These are phyloP conservation scores for Sclerotinia subarctica DNA, from an alignment of 2,329 filamentous ascomycete species.

Conservation along the genomic window DNA sequence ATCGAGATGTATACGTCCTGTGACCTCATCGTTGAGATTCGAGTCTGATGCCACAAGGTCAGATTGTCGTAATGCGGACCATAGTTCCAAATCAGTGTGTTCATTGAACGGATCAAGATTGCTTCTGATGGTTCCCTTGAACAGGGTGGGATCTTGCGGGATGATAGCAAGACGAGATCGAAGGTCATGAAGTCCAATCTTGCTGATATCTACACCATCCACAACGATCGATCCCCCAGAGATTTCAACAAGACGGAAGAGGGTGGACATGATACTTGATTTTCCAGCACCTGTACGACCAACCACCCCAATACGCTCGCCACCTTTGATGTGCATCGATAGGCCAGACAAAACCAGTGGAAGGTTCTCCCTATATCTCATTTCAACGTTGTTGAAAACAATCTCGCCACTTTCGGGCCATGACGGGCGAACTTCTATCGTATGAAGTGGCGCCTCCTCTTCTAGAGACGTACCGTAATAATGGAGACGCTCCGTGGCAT, in stretches of 20 bases:
- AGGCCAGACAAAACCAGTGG: constrained; percentile 71
- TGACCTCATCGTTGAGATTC: constrained; percentile 39
- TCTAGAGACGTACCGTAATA: constrained; percentile 87
- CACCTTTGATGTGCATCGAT: constrained; percentile 67
- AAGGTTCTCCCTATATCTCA: constrained; percentile 71
- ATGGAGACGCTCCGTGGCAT: constrained; percentile 85
- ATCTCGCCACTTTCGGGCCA: constrained; percentile 91
- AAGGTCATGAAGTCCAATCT: constrained; percentile 70
- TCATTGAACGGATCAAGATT: constrained; percentile 81
- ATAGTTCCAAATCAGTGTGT: constrained; percentile 73
- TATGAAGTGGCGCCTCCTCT: constrained; percentile 82
- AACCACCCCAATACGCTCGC: constrained; percentile 78
- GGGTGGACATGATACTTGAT: constrained; percentile 76
- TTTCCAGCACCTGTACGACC: constrained; percentile 82
- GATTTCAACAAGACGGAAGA: constrained; percentile 72
- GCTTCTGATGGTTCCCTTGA: constrained; percentile 73
- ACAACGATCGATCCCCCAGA: constrained; percentile 61
- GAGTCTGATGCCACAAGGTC: constrained; percentile 60
- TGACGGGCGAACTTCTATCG: constrained; percentile 63
- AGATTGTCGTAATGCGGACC: constrained; percentile 73
- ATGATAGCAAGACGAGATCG: constrained; percentile 77
- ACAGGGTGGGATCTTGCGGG: constrained; percentile 79
- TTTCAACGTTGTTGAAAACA: constrained; percentile 69
- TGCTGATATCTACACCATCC: constrained; percentile 67
- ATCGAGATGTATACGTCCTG: constrained; percentile 75